Conservation (phyloP, 2,329 filamentous ascomycete genomes). For the Aspergillus ochraceus region DNA sequence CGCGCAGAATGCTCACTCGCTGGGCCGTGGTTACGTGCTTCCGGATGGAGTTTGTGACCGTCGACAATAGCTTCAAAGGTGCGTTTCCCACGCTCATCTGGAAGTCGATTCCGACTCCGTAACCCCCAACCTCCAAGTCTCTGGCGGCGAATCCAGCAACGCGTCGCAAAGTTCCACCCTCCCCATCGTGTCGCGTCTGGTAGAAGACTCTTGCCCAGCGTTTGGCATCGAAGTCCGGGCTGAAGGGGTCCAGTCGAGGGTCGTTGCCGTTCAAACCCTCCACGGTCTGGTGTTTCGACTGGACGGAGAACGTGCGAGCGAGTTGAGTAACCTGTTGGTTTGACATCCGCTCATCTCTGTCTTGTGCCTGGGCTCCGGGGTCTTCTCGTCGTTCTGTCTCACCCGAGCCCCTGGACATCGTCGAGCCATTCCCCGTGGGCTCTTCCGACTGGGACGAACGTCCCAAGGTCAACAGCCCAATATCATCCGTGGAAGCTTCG, state of each 20-base stretch:
- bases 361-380: too few species aligned
- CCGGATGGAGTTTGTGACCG: too few species aligned
- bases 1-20: conserved; percentile 54
- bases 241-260: conserved; percentile 7
- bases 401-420: too few species aligned
- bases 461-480: too few species aligned
- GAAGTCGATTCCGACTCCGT: conserved; percentile 23
- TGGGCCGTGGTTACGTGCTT: background rate
- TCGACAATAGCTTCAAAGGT: background rate
- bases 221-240: conserved; percentile 8
- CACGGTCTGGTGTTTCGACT: conserved; percentile 1
- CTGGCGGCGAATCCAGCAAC: conserved; percentile 13
- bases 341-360: too few species aligned
- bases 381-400: too few species aligned
- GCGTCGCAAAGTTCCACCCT: conserved; percentile 1
- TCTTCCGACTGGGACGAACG: too few species aligned
- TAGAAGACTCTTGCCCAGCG: conserved; percentile 17
- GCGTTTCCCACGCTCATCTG: conserved; percentile 21
- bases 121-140: conserved; percentile 2
- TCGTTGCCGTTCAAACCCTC: conserved; percentile 5
- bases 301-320: conserved; percentile 7
- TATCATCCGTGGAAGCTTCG: too few species aligned
- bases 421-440: too few species aligned
- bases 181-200: conserved; percentile 8
- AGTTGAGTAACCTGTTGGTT: conserved; percentile 4